A percentile compares a stretch with the other conserved stretches of the same genome.
Conservation (phyloP, 139 green algal genomes). For the Auxenochlorella pyrenoidosa region DNA sequence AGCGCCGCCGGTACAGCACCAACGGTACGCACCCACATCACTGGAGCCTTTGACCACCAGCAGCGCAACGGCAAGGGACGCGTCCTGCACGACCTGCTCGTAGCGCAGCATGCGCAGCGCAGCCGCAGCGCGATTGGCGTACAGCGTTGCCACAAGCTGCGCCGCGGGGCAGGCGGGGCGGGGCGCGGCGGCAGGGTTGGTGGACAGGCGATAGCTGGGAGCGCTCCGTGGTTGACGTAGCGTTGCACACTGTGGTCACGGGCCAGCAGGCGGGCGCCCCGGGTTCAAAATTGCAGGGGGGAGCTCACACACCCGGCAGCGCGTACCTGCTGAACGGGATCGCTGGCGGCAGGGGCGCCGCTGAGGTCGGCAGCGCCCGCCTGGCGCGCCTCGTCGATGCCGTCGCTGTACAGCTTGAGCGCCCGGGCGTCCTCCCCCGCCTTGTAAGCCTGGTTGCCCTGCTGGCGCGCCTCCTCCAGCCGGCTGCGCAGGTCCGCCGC, state of each 20-base stretch:
- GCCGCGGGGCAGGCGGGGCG: too few species aligned
- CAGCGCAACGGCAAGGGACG: background rate
- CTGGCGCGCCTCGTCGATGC: background rate
- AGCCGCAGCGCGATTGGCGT: background rate
- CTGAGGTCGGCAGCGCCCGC: background rate
- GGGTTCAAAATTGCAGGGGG: too few species aligned
- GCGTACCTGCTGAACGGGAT: too few species aligned
- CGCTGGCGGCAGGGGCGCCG: too few species aligned
- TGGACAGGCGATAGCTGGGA: too few species aligned
- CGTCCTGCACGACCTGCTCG: background rate
- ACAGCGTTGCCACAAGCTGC: constrained; percentile 3
- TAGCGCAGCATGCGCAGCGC: background rate
- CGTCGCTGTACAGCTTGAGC: background rate
- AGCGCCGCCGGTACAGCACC: too few species aligned
- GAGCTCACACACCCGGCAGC: too few species aligned
- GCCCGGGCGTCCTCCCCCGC: background rate
- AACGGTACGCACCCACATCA: background rate
- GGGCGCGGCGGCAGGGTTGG: too few species aligned
- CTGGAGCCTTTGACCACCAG: background rate
- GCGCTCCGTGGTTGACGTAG: too few species aligned
- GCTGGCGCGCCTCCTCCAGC: background rate
- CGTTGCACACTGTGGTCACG: too few species aligned
- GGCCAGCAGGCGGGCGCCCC: too few species aligned
- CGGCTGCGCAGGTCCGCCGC: background rate
- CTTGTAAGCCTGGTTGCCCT: background rate